Evolutionary conservation across 1,284 basidiomycete species (phyloP).

Genomic region (Pseudozyma sp.): DNA sequence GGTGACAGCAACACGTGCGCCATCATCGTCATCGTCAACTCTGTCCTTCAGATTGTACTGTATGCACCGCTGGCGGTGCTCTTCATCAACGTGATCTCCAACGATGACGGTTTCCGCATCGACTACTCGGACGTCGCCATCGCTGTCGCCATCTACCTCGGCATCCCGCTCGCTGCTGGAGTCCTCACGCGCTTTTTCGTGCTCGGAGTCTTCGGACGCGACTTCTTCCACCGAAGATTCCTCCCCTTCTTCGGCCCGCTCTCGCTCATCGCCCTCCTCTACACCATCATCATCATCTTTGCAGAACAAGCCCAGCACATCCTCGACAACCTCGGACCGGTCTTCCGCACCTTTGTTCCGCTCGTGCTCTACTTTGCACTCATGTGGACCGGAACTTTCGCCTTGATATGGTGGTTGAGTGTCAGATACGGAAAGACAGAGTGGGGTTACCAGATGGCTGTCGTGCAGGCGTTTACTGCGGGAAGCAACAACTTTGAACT

Average conservation of each 20-base stretch:
- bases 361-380: conserved; percentile 79
- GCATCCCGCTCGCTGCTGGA: conserved; percentile 78
- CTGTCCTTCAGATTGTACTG: conserved; percentile 78
- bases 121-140: conserved; percentile 79
- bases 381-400: conserved; percentile 80
- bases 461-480: conserved; percentile 72
- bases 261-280: conserved; percentile 73
- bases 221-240: conserved; percentile 74
- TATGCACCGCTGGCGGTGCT: conserved; percentile 81
- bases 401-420: conserved; percentile 70
- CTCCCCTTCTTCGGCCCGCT: conserved; percentile 78
- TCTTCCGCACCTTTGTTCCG: conserved; percentile 75
- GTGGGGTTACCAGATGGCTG: conserved; percentile 68
- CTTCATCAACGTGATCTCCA: conserved; percentile 78
- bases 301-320: conserved; percentile 74
- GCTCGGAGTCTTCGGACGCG: conserved; percentile 71
- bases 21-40: conserved; percentile 74
- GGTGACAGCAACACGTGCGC: conserved; percentile 84
- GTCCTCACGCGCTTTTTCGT: conserved; percentile 77
- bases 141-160: conserved; percentile 75
- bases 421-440: conserved; percentile 51
- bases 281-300: conserved; percentile 82
- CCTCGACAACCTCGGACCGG: conserved; percentile 55
- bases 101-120: conserved; percentile 71
- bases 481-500: conserved; percentile 73